phyloP scores from a whole-genome alignment of 2,329 filamentous ascomycete genomes.

The Neonectria coccinea region DNA sequence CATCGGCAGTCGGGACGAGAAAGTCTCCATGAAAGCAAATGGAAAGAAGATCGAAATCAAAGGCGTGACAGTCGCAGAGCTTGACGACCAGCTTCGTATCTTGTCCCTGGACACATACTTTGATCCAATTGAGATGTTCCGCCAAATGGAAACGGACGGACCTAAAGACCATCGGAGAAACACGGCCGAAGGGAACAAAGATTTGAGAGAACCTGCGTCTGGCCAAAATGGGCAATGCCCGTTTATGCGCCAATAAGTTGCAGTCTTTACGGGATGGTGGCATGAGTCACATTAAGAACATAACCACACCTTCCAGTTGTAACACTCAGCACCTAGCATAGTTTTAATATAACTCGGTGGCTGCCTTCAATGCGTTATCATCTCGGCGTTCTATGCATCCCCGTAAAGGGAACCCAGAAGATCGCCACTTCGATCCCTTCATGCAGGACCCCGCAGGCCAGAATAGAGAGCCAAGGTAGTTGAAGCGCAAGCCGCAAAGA shows the following conservation, averaged over 20 bases:
- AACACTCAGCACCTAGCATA: no score
- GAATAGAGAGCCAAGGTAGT: no score
- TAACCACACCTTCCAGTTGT: no score
- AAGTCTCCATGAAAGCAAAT: conserved; percentile 71
- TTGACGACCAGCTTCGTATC: conserved; percentile 70
- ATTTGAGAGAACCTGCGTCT: background rate
- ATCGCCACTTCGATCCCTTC: no score
- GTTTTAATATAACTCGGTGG: no score
- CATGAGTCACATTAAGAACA: no score
- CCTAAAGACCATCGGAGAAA: background rate
- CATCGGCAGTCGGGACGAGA: conserved; percentile 67
- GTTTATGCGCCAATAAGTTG: background rate
- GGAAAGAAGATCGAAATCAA: conserved; percentile 72
- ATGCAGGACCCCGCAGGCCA: no score
- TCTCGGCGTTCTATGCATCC: no score
- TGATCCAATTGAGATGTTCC: conserved; percentile 75
- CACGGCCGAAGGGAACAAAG: background rate
- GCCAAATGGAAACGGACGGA: conserved; percentile 62
- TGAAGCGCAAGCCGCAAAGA: no score
- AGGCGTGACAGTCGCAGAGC: conserved; percentile 70
- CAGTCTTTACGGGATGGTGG: background rate
- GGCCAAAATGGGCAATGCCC: background rate
- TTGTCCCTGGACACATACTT: conserved; percentile 73
- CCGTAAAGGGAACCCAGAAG: no score
- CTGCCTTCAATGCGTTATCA: no score